Conservation (phyloP, 805 yeast species). For the Hanseniaspora taiwanica region DNA sequence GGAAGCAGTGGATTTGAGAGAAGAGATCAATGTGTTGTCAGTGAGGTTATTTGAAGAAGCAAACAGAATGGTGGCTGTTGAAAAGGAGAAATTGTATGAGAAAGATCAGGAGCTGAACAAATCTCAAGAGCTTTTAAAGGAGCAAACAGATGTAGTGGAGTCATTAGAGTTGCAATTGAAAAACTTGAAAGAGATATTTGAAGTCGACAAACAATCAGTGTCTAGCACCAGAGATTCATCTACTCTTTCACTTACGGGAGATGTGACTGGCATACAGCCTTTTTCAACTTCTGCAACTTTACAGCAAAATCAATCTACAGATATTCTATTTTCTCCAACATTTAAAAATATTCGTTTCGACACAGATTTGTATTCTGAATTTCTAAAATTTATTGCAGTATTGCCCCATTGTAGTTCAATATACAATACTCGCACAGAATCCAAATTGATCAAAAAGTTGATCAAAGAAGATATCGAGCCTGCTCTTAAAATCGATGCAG, state of each 20-base stretch:
- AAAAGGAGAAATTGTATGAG: slow-evolving; percentile 52
- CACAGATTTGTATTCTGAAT: slow-evolving; percentile 25
- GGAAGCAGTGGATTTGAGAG: slow-evolving; percentile 46
- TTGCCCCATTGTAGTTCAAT: slow-evolving; percentile 23
- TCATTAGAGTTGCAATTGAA: slow-evolving; percentile 53
- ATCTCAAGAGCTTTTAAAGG: slow-evolving; percentile 40
- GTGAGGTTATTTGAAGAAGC: slow-evolving; percentile 75
- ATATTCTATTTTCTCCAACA: slow-evolving; percentile 28
- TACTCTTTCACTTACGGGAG: not conserved
- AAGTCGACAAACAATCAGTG: slow-evolving; percentile 8
- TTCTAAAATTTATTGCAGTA: slow-evolving; percentile 25
- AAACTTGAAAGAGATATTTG: slow-evolving; percentile 50
- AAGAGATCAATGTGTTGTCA: slow-evolving; percentile 69
- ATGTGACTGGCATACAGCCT: not conserved
- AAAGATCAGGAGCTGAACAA: slow-evolving; percentile 46
- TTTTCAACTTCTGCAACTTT: not conserved
- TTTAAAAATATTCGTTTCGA: slow-evolving; percentile 31
- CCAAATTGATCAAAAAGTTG: slow-evolving; percentile 49
- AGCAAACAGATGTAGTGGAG: slow-evolving; percentile 55
- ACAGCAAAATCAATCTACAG: not conserved
- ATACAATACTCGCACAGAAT: slow-evolving; percentile 27
- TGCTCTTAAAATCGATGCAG: slow-evolving; percentile 45
- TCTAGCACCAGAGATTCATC: not conserved
- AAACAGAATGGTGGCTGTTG: slow-evolving; percentile 70
- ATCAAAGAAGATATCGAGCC: slow-evolving; percentile 74